Evolutionary conservation across 2,329 filamentous ascomycete species (phyloP).

Genomic region (Pseudogymnoascus sp.): DNA sequence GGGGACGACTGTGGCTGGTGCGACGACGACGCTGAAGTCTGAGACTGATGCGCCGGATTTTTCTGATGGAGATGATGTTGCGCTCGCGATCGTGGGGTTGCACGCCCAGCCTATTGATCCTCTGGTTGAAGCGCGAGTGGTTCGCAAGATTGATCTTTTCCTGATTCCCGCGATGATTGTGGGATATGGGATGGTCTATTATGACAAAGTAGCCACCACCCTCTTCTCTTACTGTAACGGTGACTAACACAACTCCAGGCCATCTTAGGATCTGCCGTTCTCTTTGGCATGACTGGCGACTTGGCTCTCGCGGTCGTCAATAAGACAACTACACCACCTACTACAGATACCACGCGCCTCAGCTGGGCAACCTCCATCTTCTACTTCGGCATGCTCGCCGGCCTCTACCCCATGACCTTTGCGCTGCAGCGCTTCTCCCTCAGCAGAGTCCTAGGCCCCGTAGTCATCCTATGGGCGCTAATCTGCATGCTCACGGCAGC

Average conservation of each 20-base stretch:
- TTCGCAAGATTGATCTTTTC: slow-evolving; percentile 59
- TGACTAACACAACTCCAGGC: slow-evolving; percentile 36
- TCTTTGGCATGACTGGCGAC: slow-evolving; percentile 70
- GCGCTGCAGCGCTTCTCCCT: slow-evolving; percentile 59
- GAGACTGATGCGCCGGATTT: neutral
- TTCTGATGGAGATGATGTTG: slow-evolving; percentile 19
- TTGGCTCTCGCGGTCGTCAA: slow-evolving; percentile 49
- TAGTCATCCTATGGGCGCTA: slow-evolving; percentile 58
- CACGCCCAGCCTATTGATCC: slow-evolving; percentile 36
- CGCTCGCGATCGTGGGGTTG: slow-evolving; percentile 25
- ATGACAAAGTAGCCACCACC: slow-evolving; percentile 48
- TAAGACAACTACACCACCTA: slow-evolving; percentile 41
- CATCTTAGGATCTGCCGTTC: slow-evolving; percentile 56
- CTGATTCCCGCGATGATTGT: slow-evolving; percentile 61
- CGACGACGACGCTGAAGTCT: neutral
- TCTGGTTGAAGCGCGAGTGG: slow-evolving; percentile 44
- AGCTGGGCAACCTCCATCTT: slow-evolving; percentile 73
- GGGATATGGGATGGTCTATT: slow-evolving; percentile 60
- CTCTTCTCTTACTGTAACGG: neutral
- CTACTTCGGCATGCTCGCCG: slow-evolving; percentile 72
- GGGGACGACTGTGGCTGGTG: neutral
- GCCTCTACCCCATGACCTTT: slow-evolving; percentile 66
- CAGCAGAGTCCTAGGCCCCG: slow-evolving; percentile 52
- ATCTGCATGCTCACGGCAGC: slow-evolving; percentile 63
- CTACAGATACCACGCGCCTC: slow-evolving; percentile 57